These are phyloP conservation scores for Adiantum capillusveneris DNA, from an alignment of 75 land plant genomes.

Conservation along the genomic window DNA sequence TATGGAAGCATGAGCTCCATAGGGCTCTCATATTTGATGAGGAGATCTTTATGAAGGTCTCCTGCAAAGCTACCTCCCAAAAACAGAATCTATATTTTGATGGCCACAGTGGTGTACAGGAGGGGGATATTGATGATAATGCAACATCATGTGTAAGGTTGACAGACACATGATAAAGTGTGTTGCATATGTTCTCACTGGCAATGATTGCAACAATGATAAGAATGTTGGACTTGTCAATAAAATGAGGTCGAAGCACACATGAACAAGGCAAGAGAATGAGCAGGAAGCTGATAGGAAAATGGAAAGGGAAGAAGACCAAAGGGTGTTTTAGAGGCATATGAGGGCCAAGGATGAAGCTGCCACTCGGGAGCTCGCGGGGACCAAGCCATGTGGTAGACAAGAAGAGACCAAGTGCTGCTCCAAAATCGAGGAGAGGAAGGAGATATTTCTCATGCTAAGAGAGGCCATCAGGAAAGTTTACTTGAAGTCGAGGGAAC, in stretches of 20 bases:
- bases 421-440: constrained; percentile 56
- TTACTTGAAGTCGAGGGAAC: constrained; percentile 79
- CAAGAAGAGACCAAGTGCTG: constrained; percentile 79
- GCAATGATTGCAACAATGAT: constrained; percentile 81
- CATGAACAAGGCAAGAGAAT: constrained; percentile 29
- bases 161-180: constrained; percentile 62
- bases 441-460: constrained; percentile 34
- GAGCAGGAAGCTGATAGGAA: constrained; percentile 49
- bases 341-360: constrained; percentile 84
- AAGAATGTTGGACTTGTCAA: background rate
- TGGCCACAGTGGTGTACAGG: too few relatives aligned
- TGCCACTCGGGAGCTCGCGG: constrained; percentile 68
- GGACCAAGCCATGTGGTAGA: constrained; percentile 45
- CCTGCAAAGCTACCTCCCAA: constrained; percentile 35
- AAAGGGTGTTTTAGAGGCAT: constrained; percentile 60
- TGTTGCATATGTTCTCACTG: constrained; percentile 33
- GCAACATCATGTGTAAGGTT: too few relatives aligned
- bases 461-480: constrained; percentile 84
- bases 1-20: constrained; percentile 39
- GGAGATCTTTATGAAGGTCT: constrained; percentile 55
- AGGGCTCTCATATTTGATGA: constrained; percentile 50
- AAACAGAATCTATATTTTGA: too few relatives aligned
- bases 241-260: background rate
- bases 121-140: too few relatives aligned
- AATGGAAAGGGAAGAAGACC: constrained; percentile 68